Conservation (phyloP, 2,329 filamentous ascomycete species). For the Pseudocercospora vitis region DNA sequence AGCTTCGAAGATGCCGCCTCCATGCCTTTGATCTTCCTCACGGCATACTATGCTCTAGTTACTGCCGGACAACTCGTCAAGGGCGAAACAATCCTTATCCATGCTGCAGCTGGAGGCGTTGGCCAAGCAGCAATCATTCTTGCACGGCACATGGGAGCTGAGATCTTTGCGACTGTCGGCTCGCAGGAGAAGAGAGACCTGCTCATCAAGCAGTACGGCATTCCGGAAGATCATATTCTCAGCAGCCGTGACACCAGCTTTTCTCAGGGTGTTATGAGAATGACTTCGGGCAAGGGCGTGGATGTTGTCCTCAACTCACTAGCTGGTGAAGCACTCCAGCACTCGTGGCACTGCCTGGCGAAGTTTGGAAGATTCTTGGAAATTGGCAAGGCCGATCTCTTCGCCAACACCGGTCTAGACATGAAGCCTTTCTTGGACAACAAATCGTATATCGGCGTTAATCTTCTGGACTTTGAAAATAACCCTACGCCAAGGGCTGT, state of each 20-base stretch:
- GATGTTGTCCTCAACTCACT: conserved; percentile 40
- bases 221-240: conserved; percentile 39
- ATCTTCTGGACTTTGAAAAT: conserved; percentile 22
- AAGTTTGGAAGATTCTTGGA: conserved; percentile 37
- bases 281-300: conserved; percentile 37
- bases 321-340: conserved; percentile 31
- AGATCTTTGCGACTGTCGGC: conserved; percentile 36
- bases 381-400: conserved; percentile 28
- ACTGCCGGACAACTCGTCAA: conserved; percentile 32
- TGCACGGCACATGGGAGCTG: conserved; percentile 29
- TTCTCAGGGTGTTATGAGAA: conserved; percentile 27
- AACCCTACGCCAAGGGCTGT: conserved; percentile 6
- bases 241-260: conserved; percentile 35
- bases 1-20: conserved; percentile 29
- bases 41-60: conserved; percentile 35
- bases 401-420: conserved; percentile 21
- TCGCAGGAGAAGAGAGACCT: conserved; percentile 32
- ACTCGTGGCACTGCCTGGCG: conserved; percentile 34
- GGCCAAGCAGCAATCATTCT: conserved; percentile 37
- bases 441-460: conserved; percentile 17
- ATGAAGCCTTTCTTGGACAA: conserved; percentile 20
- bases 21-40: conserved; percentile 28
- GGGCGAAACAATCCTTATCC: conserved; percentile 41
- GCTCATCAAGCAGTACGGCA: conserved; percentile 29
- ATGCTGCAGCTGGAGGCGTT: conserved; percentile 36